Conservation (phyloP, 176 grass and related monocot species). For the Triticum monococcum region DNA sequence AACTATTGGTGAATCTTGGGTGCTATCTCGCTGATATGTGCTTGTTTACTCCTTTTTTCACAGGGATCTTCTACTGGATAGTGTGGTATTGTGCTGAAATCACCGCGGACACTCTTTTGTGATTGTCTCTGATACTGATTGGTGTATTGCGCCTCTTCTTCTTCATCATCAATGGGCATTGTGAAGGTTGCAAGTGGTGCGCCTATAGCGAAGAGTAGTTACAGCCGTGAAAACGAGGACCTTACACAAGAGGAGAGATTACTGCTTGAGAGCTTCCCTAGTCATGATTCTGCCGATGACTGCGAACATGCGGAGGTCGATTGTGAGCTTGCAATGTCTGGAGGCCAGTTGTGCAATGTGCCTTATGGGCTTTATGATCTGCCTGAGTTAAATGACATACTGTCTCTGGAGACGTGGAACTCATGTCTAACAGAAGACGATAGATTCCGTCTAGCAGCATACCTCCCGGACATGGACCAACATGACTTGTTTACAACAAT, state of each 20-base stretch:
- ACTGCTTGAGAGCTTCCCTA: slow-evolving; percentile 34
- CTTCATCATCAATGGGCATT: slow-evolving; percentile 58
- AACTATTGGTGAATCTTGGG: neutral
- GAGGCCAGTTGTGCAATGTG: slow-evolving; percentile 59
- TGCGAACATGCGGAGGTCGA: slow-evolving; percentile 49
- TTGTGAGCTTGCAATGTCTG: slow-evolving; percentile 59
- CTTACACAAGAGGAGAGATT: slow-evolving; percentile 47
- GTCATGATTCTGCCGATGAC: slow-evolving; percentile 42
- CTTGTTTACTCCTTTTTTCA: neutral
- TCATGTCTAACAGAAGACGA: slow-evolving; percentile 75
- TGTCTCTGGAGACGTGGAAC: slow-evolving; percentile 89
- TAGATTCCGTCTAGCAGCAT: slow-evolving; percentile 58
- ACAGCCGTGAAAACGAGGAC: slow-evolving; percentile 31
- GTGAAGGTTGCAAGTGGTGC: slow-evolving; percentile 35
- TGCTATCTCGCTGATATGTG: neutral
- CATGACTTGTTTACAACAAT: slow-evolving; percentile 49
- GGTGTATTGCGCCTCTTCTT: neutral
- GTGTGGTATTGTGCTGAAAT: neutral
- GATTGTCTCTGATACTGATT: slow-evolving; percentile 19
- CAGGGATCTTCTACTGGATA: slow-evolving; percentile 37
- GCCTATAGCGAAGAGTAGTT: neutral
- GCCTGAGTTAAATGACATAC: slow-evolving; percentile 47
- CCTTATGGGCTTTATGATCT: slow-evolving; percentile 87
- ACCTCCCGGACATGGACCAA: slow-evolving; percentile 79
- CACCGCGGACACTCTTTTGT: slow-evolving; percentile 2